Percentiles rank a stretch among this genome's conserved stretches.
Evolutionary conservation across 2,329 filamentous ascomycete species (phyloP).

Genomic region (Onygenales sp.): DNA sequence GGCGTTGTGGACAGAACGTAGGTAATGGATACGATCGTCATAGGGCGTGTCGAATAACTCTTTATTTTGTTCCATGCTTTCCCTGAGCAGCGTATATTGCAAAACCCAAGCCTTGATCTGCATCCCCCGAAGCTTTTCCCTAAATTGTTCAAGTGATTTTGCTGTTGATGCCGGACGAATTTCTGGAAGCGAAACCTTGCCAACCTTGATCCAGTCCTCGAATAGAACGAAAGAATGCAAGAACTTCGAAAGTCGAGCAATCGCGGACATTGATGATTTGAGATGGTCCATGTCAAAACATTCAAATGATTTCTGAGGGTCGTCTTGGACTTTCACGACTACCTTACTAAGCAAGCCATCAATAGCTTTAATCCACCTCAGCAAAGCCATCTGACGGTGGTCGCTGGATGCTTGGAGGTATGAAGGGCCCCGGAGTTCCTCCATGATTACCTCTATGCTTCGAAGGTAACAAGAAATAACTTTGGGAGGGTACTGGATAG

Average conservation of each 20-base stretch:
- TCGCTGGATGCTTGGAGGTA: slow-evolving; percentile 48
- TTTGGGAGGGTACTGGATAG: slow-evolving; percentile 78
- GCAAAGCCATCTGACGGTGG: slow-evolving; percentile 58
- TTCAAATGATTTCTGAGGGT: slow-evolving; percentile 59
- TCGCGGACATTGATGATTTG: slow-evolving; percentile 58
- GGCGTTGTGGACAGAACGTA: slow-evolving; percentile 74
- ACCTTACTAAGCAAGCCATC: slow-evolving; percentile 67
- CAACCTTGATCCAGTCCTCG: slow-evolving; percentile 77
- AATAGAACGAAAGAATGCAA: slow-evolving; percentile 71
- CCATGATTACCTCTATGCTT: slow-evolving; percentile 73
- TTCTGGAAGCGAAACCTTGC: slow-evolving; percentile 55
- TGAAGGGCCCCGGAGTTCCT: slow-evolving; percentile 54
- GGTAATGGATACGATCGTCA: slow-evolving; percentile 66
- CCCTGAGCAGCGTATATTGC: slow-evolving; percentile 70
- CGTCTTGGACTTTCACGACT: slow-evolving; percentile 58
- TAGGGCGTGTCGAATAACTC: slow-evolving; percentile 56
- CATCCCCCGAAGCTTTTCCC: slow-evolving; percentile 72
- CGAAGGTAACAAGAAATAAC: slow-evolving; percentile 79
- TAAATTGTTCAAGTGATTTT: slow-evolving; percentile 39
- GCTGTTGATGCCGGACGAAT: slow-evolving; percentile 39
- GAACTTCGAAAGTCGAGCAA: slow-evolving; percentile 63
- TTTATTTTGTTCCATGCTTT: slow-evolving; percentile 59
- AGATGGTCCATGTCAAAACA: slow-evolving; percentile 76
- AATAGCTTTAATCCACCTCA: slow-evolving; percentile 68
- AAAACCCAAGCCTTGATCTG: slow-evolving; percentile 82